Evolutionary conservation across 768 basidiomycete species (phyloP).

Genomic region (Leccinum subgranulosum): DNA sequence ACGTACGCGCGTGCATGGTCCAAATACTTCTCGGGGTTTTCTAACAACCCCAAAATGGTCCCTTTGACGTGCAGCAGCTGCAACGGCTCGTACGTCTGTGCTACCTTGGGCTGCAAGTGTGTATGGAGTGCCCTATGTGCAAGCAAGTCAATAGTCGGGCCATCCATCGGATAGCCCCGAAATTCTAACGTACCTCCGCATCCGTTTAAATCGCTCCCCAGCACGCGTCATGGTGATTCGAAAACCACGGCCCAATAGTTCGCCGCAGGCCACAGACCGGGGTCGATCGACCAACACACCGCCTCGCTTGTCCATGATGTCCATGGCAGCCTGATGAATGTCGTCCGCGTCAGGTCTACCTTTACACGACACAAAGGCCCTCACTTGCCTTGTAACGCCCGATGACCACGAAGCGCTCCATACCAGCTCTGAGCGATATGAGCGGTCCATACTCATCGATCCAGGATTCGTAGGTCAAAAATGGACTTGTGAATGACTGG

Average conservation of each 20-base stretch:
- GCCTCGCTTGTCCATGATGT: conserved; percentile 61
- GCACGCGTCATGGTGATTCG: conserved; percentile 44
- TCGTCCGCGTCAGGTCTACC: not conserved
- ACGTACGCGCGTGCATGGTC: conserved; percentile 31
- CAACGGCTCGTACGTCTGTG: conserved; percentile 42
- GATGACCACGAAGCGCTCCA: conserved; percentile 11
- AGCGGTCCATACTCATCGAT: conserved; percentile 56
- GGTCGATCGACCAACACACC: conserved; percentile 31
- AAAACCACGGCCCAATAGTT: conserved; percentile 53
- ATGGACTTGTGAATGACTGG: conserved; percentile 1
- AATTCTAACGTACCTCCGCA: conserved; percentile 41
- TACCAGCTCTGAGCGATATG: conserved; percentile 48
- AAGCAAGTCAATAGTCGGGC: not conserved
- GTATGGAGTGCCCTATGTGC: conserved; percentile 47
- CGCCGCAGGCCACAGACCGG: conserved; percentile 42
- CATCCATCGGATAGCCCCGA: too few relatives aligned
- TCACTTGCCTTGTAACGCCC: conserved; percentile 16
- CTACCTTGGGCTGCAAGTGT: conserved; percentile 47
- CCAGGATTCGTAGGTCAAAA: conserved; percentile 43
- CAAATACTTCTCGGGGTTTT: conserved; percentile 7
- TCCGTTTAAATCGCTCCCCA: conserved; percentile 51
- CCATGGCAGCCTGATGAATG: conserved; percentile 44
- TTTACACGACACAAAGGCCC: not conserved
- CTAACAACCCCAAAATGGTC: conserved; percentile 9
- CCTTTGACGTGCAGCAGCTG: conserved; percentile 34